Conservation (phyloP, 768 basidiomycete genomes). For the Pleurotus tuoliensis region DNA sequence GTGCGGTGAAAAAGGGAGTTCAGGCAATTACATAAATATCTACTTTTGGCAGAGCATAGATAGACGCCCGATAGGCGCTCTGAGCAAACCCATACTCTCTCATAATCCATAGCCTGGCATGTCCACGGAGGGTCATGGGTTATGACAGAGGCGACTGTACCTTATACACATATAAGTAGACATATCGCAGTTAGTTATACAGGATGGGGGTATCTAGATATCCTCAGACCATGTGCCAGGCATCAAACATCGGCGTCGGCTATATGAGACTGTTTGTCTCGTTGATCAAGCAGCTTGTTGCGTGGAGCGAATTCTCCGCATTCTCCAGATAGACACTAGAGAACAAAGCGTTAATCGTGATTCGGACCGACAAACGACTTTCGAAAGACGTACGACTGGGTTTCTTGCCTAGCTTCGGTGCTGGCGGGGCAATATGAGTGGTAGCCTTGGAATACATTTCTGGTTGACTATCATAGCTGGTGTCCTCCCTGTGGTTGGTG, state of each 20-base stretch:
- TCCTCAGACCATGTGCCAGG: conserved; percentile 20
- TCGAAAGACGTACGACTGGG: not conserved
- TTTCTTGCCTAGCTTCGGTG: conserved; percentile 2
- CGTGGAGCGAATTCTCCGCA: conserved; percentile 2
- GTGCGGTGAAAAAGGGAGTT: too few relatives aligned
- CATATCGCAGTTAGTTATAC: too few relatives aligned
- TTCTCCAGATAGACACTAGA: conserved; percentile 3
- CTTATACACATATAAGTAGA: not conserved
- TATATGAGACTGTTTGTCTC: not conserved
- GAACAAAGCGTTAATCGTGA: not conserved
- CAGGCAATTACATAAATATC: too few relatives aligned
- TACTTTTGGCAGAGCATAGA: too few relatives aligned
- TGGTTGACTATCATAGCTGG: conserved; percentile 1
- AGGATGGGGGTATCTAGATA: conserved; percentile 15
- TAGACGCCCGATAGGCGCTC: too few relatives aligned
- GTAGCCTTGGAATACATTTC: conserved; percentile 17
- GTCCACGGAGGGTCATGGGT: too few relatives aligned
- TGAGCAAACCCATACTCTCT: too few relatives aligned
- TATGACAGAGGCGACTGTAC: too few relatives aligned
- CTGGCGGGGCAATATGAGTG: not conserved
- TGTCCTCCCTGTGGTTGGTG: conserved; percentile 15
- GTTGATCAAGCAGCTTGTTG: conserved; percentile 1
- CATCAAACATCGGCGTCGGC: too few relatives aligned
- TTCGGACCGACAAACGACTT: not conserved
- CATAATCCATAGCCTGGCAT: too few relatives aligned